phyloP scores from a whole-genome alignment of 2,329 filamentous ascomycete species.

The Emericellopsis cladophorae region DNA sequence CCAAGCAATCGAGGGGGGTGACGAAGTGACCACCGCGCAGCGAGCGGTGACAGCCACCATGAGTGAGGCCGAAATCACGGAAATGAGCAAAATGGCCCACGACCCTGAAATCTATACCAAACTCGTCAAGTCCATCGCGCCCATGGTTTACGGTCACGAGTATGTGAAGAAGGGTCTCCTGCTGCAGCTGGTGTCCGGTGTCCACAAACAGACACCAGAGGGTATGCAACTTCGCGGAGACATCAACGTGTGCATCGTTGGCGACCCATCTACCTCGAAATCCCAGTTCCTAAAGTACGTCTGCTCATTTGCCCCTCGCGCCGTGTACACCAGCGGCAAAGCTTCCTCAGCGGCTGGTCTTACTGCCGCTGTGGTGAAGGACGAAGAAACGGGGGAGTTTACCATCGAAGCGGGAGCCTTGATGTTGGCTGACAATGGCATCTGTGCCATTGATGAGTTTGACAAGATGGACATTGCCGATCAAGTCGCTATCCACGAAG shows the following conservation, averaged over 20 bases:
- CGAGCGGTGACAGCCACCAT: slow-evolving; percentile 78
- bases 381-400: slow-evolving; percentile 96
- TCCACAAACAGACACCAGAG: slow-evolving; percentile 82
- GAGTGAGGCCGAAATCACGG: slow-evolving; percentile 77
- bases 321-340: slow-evolving; percentile 96
- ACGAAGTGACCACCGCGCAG: slow-evolving; percentile 75
- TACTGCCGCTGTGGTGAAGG: slow-evolving; percentile 92
- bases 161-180: slow-evolving; percentile 96
- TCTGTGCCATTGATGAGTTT: slow-evolving; percentile 97
- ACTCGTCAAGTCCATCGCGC: slow-evolving; percentile 84
- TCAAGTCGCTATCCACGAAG: slow-evolving; percentile 98
- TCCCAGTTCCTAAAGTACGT: slow-evolving; percentile 98
- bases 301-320: slow-evolving; percentile 88
- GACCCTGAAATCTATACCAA: slow-evolving; percentile 90
- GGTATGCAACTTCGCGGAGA: slow-evolving; percentile 94
- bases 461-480: slow-evolving; percentile 99
- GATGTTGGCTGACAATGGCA: slow-evolving; percentile 94
- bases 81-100: slow-evolving; percentile 87
- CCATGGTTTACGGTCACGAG: slow-evolving; percentile 94
- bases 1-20: slow-evolving; percentile 51
- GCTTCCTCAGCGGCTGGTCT: slow-evolving; percentile 95
- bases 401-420: slow-evolving; percentile 96
- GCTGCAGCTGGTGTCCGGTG: slow-evolving; percentile 90
- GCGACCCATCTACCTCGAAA: slow-evolving; percentile 93
- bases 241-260: slow-evolving; percentile 97